Evolutionary conservation across 179 eudicot genomes (phyloP), one percentile per base, ranked within the genome.

Genomic region (Camellia oleifera): DNA sequence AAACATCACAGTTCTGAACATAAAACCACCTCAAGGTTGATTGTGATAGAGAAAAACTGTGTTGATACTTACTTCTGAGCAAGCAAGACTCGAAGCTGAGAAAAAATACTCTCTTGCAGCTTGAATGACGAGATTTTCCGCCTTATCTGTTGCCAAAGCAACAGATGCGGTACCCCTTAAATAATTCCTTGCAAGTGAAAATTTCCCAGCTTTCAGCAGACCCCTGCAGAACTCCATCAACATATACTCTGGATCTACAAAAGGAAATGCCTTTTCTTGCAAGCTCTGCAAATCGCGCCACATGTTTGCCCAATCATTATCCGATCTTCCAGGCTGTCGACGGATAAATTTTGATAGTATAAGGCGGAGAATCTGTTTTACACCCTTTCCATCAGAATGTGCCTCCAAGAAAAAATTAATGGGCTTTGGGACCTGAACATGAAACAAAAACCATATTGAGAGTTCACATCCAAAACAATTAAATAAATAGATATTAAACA

Each of bases 141-240:
- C 97, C 86, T 97, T 94, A 61, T 97, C 97, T 66, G 91, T 76
- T 83, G 97, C 86, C 92, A 97, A 85, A 84, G 81, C 86, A 82
- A 97, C 90, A 75, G 95, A 82, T 83, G 91, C 93, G 69, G 95
- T 84, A 48, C 98, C 99, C 86, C 89, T 97, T 78, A 97, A 82
- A 84, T 94, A 94, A 82, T 91, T 92, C 84, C 99, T 94, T 62
- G 98, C 98, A 74, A 97, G 97, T 60, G 97, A 87, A 85, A 97
- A 97, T 82, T 96, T 97, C 74, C 99, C 99, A 80, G 99, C 99
- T 90, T 94, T 97, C 18, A 97, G 89, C 78, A 97, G 79, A 63
- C 98, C 99, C 90, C 99, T 90, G 84, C 99, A 92, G 87, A 92
- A 97, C 81, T 97, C 99, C 82, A 90, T 88, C 85, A 97, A 83